Evolutionary conservation across 2,329 filamentous ascomycete species (phyloP).

Genomic region (Penicillium polonicum): DNA sequence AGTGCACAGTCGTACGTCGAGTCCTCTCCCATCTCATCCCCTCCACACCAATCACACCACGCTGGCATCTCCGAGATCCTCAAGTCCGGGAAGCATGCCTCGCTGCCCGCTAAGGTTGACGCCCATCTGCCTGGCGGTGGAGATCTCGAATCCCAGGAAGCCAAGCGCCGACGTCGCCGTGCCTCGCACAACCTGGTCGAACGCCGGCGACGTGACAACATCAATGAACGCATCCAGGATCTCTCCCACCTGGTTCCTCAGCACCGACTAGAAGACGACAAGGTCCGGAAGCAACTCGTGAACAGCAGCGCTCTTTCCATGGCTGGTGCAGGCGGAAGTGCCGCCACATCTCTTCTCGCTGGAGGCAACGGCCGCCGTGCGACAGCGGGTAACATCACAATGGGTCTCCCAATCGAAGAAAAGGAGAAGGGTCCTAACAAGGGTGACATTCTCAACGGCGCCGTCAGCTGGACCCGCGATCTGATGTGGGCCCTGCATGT

Average conservation of each 20-base stretch:
- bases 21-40: slow-evolving; percentile 78
- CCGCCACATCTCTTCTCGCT: slow-evolving; percentile 81
- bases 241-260: slow-evolving; percentile 88
- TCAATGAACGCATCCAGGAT: slow-evolving; percentile 97
- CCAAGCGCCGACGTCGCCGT: slow-evolving; percentile 84
- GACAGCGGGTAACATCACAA: slow-evolving; percentile 80
- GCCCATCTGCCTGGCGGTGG: slow-evolving; percentile 46
- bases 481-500: slow-evolving; percentile 94
- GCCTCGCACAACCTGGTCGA: slow-evolving; percentile 98
- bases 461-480: slow-evolving; percentile 95
- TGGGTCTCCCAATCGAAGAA: slow-evolving; percentile 87
- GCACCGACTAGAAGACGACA: slow-evolving; percentile 93
- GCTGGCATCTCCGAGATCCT: slow-evolving; percentile 86
- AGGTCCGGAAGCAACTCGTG: slow-evolving; percentile 89
- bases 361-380: slow-evolving; percentile 81
- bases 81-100: slow-evolving; percentile 76
- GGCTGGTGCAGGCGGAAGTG: slow-evolving; percentile 57
- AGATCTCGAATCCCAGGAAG: slow-evolving; percentile 77
- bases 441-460: slow-evolving; percentile 94
- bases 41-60: slow-evolving; percentile 55
- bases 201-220: slow-evolving; percentile 90
- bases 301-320: slow-evolving; percentile 89
- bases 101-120: slow-evolving; percentile 82
- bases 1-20: slow-evolving; percentile 84
- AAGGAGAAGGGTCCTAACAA: slow-evolving; percentile 99